Percentiles rank a stretch among this genome's conserved stretches.
Conservation (phyloP, 2,329 filamentous ascomycete species). For the Ophiostoma australiae region DNA sequence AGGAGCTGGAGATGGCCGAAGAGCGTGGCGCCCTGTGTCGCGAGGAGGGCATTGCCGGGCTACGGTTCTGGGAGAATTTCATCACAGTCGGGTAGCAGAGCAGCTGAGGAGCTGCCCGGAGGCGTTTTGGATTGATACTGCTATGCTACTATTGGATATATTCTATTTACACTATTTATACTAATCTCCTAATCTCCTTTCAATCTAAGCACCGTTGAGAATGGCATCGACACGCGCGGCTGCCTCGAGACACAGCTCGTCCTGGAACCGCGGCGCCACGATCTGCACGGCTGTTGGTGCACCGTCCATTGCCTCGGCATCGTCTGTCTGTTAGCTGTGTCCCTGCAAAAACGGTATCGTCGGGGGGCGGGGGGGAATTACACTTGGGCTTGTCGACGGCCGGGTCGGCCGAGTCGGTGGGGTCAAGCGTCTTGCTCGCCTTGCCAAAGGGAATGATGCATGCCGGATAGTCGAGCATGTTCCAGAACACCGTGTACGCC, state of each 20-base stretch:
- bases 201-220: neutral
- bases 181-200: too few relatives aligned
- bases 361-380: neutral
- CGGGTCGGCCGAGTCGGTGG: neutral
- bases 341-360: too few relatives aligned
- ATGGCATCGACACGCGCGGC: neutral
- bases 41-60: conserved; percentile 84
- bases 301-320: neutral
- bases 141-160: neutral
- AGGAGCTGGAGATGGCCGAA: conserved; percentile 96
- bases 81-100: conserved; percentile 10
- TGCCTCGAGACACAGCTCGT: neutral
- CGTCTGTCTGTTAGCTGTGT: neutral
- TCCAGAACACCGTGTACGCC: neutral
- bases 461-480: neutral
- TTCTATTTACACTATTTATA: neutral
- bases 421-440: conserved; percentile 2
- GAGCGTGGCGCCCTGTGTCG: conserved; percentile 82
- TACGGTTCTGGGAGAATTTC: conserved; percentile 87
- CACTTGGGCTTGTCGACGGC: conserved; percentile 1
- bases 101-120: neutral
- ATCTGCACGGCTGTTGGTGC: neutral
- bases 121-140: neutral
- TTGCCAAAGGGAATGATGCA: conserved; percentile 1
- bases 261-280: neutral